Percentiles rank a stretch among this genome's conserved stretches.
These are phyloP conservation scores for Barnettozyma hawaiiensis DNA, from an alignment of 1,139 yeast genomes.

Conservation along the genomic window DNA sequence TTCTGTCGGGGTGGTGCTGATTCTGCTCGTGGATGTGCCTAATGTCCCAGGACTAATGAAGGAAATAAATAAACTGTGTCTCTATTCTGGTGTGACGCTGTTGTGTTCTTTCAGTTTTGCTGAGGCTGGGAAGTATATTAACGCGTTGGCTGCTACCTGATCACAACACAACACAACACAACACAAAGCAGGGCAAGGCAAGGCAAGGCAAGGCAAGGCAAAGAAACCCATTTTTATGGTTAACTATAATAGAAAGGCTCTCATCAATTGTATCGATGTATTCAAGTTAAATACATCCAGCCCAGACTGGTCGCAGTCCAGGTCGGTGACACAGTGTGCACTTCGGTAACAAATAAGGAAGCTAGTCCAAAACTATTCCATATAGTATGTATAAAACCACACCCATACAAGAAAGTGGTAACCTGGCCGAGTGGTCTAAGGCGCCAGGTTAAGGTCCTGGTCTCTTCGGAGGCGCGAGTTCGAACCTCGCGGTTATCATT, in stretches of 20 bases:
- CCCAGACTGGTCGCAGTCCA: too few relatives aligned
- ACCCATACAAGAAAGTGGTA: conserved; percentile 28
- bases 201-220: too few relatives aligned
- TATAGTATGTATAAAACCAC: background rate
- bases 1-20: conserved; percentile 46
- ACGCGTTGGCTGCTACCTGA: background rate
- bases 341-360: too few relatives aligned
- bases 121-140: conserved; percentile 73
- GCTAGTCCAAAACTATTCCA: too few relatives aligned
- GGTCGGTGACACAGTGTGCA: too few relatives aligned
- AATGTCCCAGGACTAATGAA: conserved; percentile 64
- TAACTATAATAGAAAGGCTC: too few relatives aligned
- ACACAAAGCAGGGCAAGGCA: too few relatives aligned
- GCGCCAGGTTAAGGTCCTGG: conserved; percentile 66
- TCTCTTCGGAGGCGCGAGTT: conserved; percentile 65
- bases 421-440: conserved; percentile 59
- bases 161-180: background rate
- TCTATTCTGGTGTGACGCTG: conserved; percentile 65
- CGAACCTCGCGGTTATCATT: conserved; percentile 59
- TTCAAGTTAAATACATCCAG: too few relatives aligned
- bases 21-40: conserved; percentile 76
- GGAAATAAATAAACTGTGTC: conserved; percentile 63
- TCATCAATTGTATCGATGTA: too few relatives aligned
- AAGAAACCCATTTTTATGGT: too few relatives aligned
- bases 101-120: conserved; percentile 76